Base-by-base conservation (phyloP, 805 yeast species). In the Ogataea sp. region DNA sequence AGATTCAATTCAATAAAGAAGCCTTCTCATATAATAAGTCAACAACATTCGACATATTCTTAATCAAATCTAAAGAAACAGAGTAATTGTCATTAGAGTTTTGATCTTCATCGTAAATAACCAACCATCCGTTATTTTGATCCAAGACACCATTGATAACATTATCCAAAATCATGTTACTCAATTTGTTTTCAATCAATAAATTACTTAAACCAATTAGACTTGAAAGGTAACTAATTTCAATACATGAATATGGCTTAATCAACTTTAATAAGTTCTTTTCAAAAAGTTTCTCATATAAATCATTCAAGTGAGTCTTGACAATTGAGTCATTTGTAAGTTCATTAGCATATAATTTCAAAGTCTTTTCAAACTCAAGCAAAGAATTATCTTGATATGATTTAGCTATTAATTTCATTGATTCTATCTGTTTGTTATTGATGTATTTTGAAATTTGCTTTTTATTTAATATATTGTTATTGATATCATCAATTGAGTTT, bases 101-200 rank as follows among this genome's bases (percentile, higher is more conserved):
- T 57, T 88, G 84, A 43, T 87, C 95, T 15, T 17, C 10, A 30
- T 30, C 18, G 55, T 85, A 93, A 42, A 93, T 77, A 48, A 87
- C 80, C 52, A 93, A 72, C 96, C 97, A 93, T 8, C 98, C 98
- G 58, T 89, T 89, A 35, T 97, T 97, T 67, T 93, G 99, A 61
- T 93, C 98, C 50, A 93, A 70, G 28, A 93, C 97, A 36, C 98
- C 99, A 56, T 80, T 83, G 52, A 93, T 87, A n/a, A 88, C 84
- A 54, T 86, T 83, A 62, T 93, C 98, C 52, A 93, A 72, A 50
- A 93, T 90, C 97, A 93, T 90, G 62, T 90, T 97, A 36, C 94
- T 80, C 47, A 93, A 71, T 61, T 93, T 93, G 17, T 94, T 94
- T 64, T 93, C 99, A 25, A 93, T 87, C 56, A 87, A 94, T 46